Base-by-base conservation (phyloP, 768 basidiomycete genomes). In the Rhodotorula diobovata region DNA sequence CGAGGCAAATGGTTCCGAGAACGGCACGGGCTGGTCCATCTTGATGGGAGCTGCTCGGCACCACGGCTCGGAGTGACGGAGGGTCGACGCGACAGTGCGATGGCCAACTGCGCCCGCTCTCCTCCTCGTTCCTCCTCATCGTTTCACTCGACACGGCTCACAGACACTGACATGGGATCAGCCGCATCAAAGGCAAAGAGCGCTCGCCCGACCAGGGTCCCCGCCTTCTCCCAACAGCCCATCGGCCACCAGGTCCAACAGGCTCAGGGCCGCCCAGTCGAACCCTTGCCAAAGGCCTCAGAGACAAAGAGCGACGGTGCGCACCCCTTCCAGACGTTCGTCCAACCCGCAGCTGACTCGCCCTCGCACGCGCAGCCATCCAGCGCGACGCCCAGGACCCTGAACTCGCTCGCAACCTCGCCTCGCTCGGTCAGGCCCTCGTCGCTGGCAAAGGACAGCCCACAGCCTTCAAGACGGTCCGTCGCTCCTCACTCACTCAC, bases 301-400 rank as follows among this genome's bases (percentile, higher is more conserved):
- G 86, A 87, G 77, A 83, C 77, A 9, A 86, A 82, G 54, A 65
- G 61, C 53, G 61, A 70, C 2, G 57, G 61, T 66, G 28, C 57
- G 66, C 34, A 23, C 20, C 11, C 30, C 20, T 0, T 9, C 16
- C 20, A 16, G 2, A 14, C 20, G 30, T 11, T 3, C 30, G 23
- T 1, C 4, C 20, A 4, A 16, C 20, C 4, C 0, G 2, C 14
- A 14, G 48, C 56, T 61, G 41, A 61, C 43, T 0, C 9, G 25
- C 46, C 15, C 20, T 16, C 11, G 55, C 55, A 73, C 23, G 4
- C 39, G 35, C 67, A 90, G 89, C 82, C 15, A 86, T 90, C 75
- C 83, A 86, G 65, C 80, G 77, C 63, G 89, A 92, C 74, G 84
- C 86, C n/a, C 83, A 82, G 65, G 90, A 93, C 76, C 88, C 89